These are phyloP conservation scores for Lactifluus piperatus DNA, from an alignment of 768 basidiomycete species.

Conservation along the genomic window DNA sequence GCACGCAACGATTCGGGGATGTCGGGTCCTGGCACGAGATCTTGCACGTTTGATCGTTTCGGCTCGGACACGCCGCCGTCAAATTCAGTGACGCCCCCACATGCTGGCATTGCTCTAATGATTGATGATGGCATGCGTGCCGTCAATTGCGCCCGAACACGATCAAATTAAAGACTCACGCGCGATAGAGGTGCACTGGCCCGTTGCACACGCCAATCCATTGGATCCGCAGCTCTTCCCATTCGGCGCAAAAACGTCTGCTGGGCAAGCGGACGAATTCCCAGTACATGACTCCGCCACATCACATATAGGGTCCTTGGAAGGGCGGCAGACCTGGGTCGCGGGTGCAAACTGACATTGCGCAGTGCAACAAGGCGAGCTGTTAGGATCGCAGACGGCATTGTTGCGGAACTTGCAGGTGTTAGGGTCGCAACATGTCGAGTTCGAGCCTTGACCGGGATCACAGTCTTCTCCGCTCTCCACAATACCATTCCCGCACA, in stretches of 20 bases:
- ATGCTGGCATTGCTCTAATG: constrained; percentile 62
- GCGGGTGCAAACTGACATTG: constrained; percentile 61
- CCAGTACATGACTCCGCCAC: constrained; percentile 68
- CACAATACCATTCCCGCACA: constrained; percentile 81
- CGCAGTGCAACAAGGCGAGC: constrained; percentile 64
- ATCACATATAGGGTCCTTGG: constrained; percentile 62
- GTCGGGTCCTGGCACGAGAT: constrained; percentile 74
- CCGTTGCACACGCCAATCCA: constrained; percentile 66
- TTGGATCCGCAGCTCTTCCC: constrained; percentile 58
- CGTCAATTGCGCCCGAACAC: constrained; percentile 7
- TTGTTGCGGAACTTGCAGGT: constrained; percentile 68
- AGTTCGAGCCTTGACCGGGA: constrained; percentile 52
- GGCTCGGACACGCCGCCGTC: constrained; percentile 53
- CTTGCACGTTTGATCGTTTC: constrained; percentile 58
- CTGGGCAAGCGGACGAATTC: constrained; percentile 60
- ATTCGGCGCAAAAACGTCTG: constrained; percentile 52
- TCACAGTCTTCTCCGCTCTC: constrained; percentile 84
- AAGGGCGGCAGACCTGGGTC: constrained; percentile 61
- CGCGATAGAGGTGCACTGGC: constrained; percentile 66
- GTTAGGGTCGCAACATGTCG: constrained; percentile 62
- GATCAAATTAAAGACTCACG: constrained; percentile 36
- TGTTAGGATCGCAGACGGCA: constrained; percentile 73
- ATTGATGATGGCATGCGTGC: background rate
- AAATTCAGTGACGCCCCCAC: constrained; percentile 68
- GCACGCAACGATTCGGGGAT: constrained; percentile 49